Conservation (phyloP, 495 filamentous ascomycete genomes). For the Pseudevernia furfuracea region DNA sequence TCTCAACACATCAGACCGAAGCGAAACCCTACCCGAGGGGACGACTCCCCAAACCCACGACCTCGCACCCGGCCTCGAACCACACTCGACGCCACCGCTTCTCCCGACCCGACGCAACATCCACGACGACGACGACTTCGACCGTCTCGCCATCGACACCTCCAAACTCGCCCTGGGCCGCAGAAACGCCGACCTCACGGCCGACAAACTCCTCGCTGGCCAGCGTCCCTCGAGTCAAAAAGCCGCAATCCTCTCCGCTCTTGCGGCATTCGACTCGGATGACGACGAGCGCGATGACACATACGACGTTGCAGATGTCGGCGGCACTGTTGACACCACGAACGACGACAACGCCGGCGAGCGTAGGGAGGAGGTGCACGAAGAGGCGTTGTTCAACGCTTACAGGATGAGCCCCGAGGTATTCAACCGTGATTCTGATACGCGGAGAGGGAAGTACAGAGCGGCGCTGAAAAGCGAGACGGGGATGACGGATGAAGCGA, state of each 20-base stretch:
- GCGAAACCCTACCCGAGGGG: slow-evolving; percentile 42
- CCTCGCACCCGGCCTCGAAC: slow-evolving; percentile 38
- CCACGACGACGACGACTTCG: slow-evolving; percentile 75
- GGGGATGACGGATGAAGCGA: slow-evolving; percentile 84
- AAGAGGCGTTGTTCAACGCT: slow-evolving; percentile 53
- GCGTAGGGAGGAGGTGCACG: slow-evolving; percentile 31
- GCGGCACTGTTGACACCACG: slow-evolving; percentile 64
- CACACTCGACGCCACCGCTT: slow-evolving; percentile 31
- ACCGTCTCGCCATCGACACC: slow-evolving; percentile 54
- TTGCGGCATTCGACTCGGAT: slow-evolving; percentile 85
- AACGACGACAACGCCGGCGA: slow-evolving; percentile 37
- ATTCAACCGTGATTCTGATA: slow-evolving; percentile 62
- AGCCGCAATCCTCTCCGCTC: slow-evolving; percentile 81
- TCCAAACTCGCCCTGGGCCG: slow-evolving; percentile 64
- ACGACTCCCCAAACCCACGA: slow-evolving; percentile 24
- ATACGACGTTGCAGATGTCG: slow-evolving; percentile 86
- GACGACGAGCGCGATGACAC: slow-evolving; percentile 98
- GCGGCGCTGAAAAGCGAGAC: slow-evolving; percentile 63
- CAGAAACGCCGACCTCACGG: slow-evolving; percentile 48
- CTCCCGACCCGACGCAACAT: slow-evolving; percentile 51
- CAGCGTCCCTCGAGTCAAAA: slow-evolving; percentile 57
- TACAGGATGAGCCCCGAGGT: slow-evolving; percentile 54
- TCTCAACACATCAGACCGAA: slow-evolving; percentile 48
- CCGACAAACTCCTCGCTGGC: slow-evolving; percentile 53
- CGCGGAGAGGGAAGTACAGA: slow-evolving; percentile 55